A percentile compares a stretch with the other conserved stretches of the same genome.
Evolutionary conservation across 495 filamentous ascomycete species (phyloP).

Genomic region (Penicillium manginii): DNA sequence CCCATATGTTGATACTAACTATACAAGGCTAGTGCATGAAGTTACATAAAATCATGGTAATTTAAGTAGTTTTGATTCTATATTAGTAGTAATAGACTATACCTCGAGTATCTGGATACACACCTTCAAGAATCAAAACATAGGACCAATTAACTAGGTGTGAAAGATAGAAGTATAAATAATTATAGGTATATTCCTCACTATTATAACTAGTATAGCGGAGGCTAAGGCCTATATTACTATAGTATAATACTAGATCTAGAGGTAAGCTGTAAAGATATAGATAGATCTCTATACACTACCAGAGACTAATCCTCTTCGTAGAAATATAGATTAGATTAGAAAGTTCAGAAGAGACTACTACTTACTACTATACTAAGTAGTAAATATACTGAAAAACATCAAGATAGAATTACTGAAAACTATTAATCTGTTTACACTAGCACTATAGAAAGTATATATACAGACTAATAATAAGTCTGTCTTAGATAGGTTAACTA

Average conservation of each 20-base stretch:
- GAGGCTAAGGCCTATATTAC: slow-evolving; percentile 2
- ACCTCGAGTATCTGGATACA: slow-evolving; percentile 22
- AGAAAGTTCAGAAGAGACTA: neutral
- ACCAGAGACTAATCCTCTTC: neutral
- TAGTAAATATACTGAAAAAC: neutral
- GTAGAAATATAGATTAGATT: neutral
- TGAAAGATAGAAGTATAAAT: neutral
- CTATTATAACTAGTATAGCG: neutral
- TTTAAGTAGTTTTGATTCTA: too few relatives aligned
- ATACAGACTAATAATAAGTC: slow-evolving; percentile 8
- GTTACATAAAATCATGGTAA: too few relatives aligned
- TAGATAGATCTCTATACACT: neutral
- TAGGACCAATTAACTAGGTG: neutral
- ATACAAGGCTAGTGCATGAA: too few relatives aligned
- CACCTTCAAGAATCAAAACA: neutral
- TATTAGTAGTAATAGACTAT: too few relatives aligned
- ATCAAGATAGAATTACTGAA: neutral
- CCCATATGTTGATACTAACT: too few relatives aligned
- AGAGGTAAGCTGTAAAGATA: neutral
- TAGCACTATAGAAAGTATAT: slow-evolving; percentile 16
- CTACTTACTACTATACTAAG: neutral
- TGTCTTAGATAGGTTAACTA: slow-evolving; percentile 3
- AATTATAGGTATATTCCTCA: neutral
- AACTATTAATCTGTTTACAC: neutral
- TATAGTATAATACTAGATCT: neutral